A percentile compares a stretch with the other conserved stretches of the same genome.
Evolutionary conservation across 306 rosid species (phyloP).

Genomic region (Quercus alba): DNA sequence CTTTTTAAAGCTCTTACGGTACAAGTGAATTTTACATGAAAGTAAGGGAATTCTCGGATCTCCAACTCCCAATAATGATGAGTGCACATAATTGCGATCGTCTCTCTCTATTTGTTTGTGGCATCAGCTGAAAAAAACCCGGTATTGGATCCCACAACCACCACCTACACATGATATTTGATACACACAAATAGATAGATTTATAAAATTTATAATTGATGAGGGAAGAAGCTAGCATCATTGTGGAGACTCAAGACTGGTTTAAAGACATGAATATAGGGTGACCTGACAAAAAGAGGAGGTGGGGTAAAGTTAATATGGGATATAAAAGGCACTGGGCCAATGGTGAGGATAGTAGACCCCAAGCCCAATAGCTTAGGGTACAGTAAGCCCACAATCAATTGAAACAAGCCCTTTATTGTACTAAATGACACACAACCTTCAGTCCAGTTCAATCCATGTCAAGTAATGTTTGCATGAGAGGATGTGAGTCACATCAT

Average conservation of each 20-base stretch:
- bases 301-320: too few species aligned
- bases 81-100: slow-evolving; percentile 20
- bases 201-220: not conserved
- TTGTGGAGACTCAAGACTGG: not conserved
- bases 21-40: slow-evolving; percentile 58
- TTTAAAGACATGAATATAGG: not conserved
- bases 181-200: not conserved
- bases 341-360: too few species aligned
- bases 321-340: too few species aligned
- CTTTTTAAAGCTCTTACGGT: slow-evolving; percentile 36
- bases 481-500: too few species aligned
- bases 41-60: slow-evolving; percentile 79
- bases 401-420: too few species aligned
- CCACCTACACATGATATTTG: not conserved
- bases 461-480: too few species aligned
- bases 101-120: not conserved
- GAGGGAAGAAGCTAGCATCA: not conserved
- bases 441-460: too few species aligned
- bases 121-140: not conserved
- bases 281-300: too few species aligned
- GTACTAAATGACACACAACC: too few species aligned
- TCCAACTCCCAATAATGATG: slow-evolving; percentile 41
- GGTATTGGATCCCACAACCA: not conserved
- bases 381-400: too few species aligned
- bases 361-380: too few species aligned